Conservation (phyloP, 2,329 filamentous ascomycete genomes). For the Penicillium capsulatum region DNA sequence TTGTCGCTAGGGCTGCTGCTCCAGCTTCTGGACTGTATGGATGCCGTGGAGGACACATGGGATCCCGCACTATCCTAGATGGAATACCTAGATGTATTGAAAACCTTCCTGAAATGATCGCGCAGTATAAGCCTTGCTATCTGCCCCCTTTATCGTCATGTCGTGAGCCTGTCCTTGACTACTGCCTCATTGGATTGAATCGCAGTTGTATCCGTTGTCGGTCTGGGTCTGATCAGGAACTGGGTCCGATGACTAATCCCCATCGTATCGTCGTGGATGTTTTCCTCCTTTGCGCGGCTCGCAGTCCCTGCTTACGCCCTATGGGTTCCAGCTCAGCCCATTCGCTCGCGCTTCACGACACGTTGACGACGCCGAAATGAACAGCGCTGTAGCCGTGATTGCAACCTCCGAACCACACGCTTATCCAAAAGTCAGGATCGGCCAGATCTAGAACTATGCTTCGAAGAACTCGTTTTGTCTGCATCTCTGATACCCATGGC, state of each 20-base stretch:
- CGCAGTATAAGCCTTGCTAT: too few species aligned
- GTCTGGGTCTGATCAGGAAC: conserved; percentile 8
- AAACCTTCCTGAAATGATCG: too few species aligned
- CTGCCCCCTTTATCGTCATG: too few species aligned
- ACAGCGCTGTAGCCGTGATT: conserved; percentile 1
- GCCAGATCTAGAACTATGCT: conserved; percentile 18
- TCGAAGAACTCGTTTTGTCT: conserved; percentile 52
- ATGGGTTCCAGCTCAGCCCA: conserved; percentile 6
- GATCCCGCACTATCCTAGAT: too few species aligned
- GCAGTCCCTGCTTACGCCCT: conserved; percentile 2
- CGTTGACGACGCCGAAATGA: not conserved
- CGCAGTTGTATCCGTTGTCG: not conserved
- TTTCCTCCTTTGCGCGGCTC: not conserved
- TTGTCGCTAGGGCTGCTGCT: conserved; percentile 18
- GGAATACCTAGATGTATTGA: too few species aligned
- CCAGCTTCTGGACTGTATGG: conserved; percentile 15
- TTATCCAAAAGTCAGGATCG: not conserved
- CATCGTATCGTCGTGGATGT: conserved; percentile 9
- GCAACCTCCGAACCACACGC: not conserved
- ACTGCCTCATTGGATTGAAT: not conserved
- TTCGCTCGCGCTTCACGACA: conserved; percentile 6
- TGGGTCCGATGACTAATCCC: conserved; percentile 26
- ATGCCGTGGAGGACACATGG: not conserved
- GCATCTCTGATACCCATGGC: conserved; percentile 57
- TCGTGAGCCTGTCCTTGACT: too few species aligned